Evolutionary conservation across 164 flowering plant genomes (phyloP).

Genomic region (Berberis thunbergii): DNA sequence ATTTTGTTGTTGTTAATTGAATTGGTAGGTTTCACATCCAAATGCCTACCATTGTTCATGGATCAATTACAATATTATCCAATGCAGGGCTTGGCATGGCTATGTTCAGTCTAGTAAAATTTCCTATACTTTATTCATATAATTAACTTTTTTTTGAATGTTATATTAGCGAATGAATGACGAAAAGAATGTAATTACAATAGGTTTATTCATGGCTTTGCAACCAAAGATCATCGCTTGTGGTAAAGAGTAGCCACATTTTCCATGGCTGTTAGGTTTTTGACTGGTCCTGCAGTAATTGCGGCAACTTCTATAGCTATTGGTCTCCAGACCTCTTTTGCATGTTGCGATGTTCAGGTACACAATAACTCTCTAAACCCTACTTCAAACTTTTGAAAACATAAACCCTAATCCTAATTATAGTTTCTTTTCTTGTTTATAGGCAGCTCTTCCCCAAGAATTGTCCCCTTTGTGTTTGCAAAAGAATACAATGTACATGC

Average conservation of each 20-base stretch:
- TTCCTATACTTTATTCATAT: neutral
- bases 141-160: neutral
- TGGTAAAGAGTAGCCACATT: constrained; percentile 59
- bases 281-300: constrained; percentile 73
- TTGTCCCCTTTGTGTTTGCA: constrained; percentile 78
- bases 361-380: neutral
- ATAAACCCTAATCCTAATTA: neutral
- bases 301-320: constrained; percentile 62
- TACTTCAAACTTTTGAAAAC: neutral
- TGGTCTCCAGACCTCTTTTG: constrained; percentile 58
- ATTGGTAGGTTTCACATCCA: constrained; percentile 49
- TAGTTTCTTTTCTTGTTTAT: constrained; percentile 2
- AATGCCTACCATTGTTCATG: constrained; percentile 61
- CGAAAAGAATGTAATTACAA: neutral
- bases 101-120: constrained; percentile 70
- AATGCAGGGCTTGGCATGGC: constrained; percentile 85
- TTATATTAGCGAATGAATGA: neutral
- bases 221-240: constrained; percentile 77
- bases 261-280: constrained; percentile 73
- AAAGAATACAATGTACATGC: constrained; percentile 68
- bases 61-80: constrained; percentile 61
- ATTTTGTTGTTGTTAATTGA: neutral
- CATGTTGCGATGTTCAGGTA: constrained; percentile 81
- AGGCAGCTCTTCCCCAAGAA: constrained; percentile 84
- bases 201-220: constrained; percentile 83